Evolutionary conservation across 2,329 filamentous ascomycete species (phyloP).

Genomic region (Monosporascus sp.): DNA sequence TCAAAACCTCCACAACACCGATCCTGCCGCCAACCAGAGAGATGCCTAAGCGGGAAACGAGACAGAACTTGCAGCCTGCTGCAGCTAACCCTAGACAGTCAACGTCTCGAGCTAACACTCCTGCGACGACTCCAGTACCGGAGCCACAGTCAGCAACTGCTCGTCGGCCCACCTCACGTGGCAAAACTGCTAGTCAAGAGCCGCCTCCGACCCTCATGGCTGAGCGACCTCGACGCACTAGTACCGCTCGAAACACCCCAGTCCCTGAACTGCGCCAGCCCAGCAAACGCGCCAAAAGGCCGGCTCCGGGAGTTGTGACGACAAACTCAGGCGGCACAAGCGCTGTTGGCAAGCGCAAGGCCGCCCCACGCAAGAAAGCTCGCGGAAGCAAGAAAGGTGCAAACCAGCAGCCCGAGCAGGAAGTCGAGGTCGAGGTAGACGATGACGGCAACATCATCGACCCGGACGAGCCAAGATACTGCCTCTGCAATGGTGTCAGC

Average conservation of each 20-base stretch:
- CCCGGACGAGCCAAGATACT: constrained; percentile 71
- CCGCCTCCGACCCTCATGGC: constrained; percentile 42
- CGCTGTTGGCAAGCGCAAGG: constrained; percentile 68
- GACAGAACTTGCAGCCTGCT: constrained; percentile 34
- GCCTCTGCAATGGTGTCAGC: constrained; percentile 72
- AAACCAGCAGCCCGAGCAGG: constrained; percentile 38
- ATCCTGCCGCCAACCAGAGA: constrained; percentile 31
- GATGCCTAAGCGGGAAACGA: constrained; percentile 39
- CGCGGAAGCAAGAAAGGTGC: constrained; percentile 41
- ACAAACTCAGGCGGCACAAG: constrained; percentile 57
- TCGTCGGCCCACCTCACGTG: constrained; percentile 47
- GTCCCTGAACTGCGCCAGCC: constrained; percentile 40
- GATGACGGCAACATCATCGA: constrained; percentile 68
- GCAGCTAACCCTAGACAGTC: constrained; percentile 24
- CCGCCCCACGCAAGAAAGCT: constrained; percentile 61
- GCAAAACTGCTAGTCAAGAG: constrained; percentile 48
- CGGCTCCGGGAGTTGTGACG: constrained; percentile 67
- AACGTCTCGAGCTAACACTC: constrained; percentile 23
- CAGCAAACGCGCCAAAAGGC: constrained; percentile 61
- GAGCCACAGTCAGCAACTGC: constrained; percentile 28
- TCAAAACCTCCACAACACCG: constrained; percentile 31
- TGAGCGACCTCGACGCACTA: constrained; percentile 51
- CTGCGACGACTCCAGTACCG: constrained; percentile 30
- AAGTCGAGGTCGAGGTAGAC: constrained; percentile 54
- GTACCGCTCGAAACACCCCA: constrained; percentile 53